A percentile compares a stretch with the other conserved stretches of the same genome.
These are phyloP conservation scores for Penicillium sp. DNA, from an alignment of 2,329 filamentous ascomycete genomes.

Conservation along the genomic window DNA sequence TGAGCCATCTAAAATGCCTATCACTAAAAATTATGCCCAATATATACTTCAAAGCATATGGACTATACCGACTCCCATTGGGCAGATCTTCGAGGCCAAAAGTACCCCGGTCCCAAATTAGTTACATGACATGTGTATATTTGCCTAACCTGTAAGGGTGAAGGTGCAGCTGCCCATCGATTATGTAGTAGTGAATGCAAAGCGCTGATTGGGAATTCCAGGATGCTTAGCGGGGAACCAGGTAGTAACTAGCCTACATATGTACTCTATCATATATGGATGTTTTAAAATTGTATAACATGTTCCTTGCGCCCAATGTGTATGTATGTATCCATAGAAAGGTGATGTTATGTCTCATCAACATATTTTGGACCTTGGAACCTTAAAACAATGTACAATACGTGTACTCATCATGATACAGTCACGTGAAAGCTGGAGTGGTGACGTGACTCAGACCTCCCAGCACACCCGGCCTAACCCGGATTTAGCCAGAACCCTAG, in stretches of 20 bases:
- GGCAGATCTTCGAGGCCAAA: neutral
- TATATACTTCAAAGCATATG: neutral
- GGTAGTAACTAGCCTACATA: neutral
- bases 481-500: slow-evolving; percentile 18
- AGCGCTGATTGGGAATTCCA: neutral
- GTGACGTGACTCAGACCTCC: slow-evolving; percentile 14
- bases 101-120: neutral
- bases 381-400: neutral
- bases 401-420: neutral
- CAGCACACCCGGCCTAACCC: slow-evolving; percentile 12
- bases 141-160: slow-evolving; percentile 18
- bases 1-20: neutral
- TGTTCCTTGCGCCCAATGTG: neutral
- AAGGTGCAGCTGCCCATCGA: neutral
- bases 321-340: neutral
- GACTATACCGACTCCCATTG: neutral
- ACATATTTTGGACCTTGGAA: too few species aligned
- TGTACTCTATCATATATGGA: neutral
- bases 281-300: neutral
- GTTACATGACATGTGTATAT: slow-evolving; percentile 1
- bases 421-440: slow-evolving; percentile 13
- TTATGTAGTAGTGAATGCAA: neutral
- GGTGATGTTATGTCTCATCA: neutral
- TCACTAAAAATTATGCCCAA: neutral
- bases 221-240: neutral